Evolutionary conservation across 805 yeast genomes (phyloP).

Genomic region (Yarrowia deformans): DNA sequence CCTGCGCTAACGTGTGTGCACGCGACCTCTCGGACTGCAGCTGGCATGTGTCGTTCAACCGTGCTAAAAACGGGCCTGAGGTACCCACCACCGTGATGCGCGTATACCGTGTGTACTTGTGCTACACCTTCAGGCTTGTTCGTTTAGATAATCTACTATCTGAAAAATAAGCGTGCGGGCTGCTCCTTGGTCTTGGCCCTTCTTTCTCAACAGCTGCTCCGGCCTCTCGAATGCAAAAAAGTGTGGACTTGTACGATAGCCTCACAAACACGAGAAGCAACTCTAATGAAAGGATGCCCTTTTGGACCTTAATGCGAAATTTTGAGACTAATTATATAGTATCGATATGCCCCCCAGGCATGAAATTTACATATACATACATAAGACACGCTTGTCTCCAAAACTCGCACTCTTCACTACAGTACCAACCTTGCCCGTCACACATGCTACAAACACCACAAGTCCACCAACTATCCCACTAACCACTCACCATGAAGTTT

Average conservation of each 20-base stretch:
- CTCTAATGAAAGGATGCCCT: conserved; percentile 3
- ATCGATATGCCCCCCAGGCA: conserved; percentile 26
- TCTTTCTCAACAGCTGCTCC: neutral
- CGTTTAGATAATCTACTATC: too few species aligned
- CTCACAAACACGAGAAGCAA: conserved; percentile 24
- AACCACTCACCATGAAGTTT: conserved; percentile 64
- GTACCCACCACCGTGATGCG: neutral
- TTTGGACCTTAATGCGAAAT: conserved; percentile 28
- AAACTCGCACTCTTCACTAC: neutral
- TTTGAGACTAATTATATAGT: conserved; percentile 31
- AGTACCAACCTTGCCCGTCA: conserved; percentile 7
- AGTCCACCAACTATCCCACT: neutral
- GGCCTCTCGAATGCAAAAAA: conserved; percentile 4
- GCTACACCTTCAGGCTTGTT: too few species aligned
- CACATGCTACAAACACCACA: conserved; percentile 22
- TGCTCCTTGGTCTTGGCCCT: neutral
- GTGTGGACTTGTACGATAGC: neutral
- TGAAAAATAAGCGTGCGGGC: neutral
- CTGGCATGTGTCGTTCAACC: conserved; percentile 2
- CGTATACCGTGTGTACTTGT: neutral
- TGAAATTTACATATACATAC: conserved; percentile 19
- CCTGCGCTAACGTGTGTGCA: conserved; percentile 18
- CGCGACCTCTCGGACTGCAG: conserved; percentile 20
- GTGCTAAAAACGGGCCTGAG: neutral
- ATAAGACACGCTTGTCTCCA: conserved; percentile 6